Evolutionary conservation across 2,329 filamentous ascomycete genomes (phyloP).

Genomic region (Bipolaris sorokiniana): DNA sequence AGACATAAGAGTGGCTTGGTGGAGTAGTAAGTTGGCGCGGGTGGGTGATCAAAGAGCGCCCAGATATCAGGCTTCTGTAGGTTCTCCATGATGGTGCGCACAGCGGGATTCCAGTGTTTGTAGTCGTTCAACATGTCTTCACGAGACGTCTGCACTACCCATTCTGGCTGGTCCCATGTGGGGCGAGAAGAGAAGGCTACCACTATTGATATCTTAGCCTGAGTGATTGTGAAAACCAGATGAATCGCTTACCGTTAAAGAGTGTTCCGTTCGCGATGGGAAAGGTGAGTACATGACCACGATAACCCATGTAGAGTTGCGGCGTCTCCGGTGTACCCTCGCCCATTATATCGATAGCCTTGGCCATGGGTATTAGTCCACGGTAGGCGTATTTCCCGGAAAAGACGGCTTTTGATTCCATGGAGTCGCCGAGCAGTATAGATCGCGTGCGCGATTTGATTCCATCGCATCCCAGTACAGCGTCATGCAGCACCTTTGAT

Average conservation of each 20-base stretch:
- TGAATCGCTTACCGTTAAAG: not conserved
- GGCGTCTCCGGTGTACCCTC: slow-evolving; percentile 55
- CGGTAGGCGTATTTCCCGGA: slow-evolving; percentile 67
- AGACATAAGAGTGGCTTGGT: slow-evolving; percentile 50
- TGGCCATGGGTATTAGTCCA: slow-evolving; percentile 65
- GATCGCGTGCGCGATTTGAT: slow-evolving; percentile 64
- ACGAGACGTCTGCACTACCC: slow-evolving; percentile 35
- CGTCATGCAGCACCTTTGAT: slow-evolving; percentile 51
- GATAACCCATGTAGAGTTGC: slow-evolving; percentile 64
- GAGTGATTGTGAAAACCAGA: not conserved
- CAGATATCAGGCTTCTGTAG: slow-evolving; percentile 57
- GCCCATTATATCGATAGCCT: slow-evolving; percentile 58
- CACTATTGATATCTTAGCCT: slow-evolving; percentile 20
- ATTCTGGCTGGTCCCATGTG: slow-evolving; percentile 30
- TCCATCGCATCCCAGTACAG: slow-evolving; percentile 68
- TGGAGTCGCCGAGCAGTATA: slow-evolving; percentile 57
- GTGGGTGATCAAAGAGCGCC: slow-evolving; percentile 56
- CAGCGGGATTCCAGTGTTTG: slow-evolving; percentile 27
- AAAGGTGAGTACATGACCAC: slow-evolving; percentile 53
- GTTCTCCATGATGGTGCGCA: slow-evolving; percentile 28
- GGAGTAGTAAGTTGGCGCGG: slow-evolving; percentile 50
- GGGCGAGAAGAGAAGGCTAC: slow-evolving; percentile 34
- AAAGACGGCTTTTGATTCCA: slow-evolving; percentile 56
- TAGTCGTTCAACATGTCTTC: slow-evolving; percentile 40
- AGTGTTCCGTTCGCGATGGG: slow-evolving; percentile 5